Evolutionary conservation across 805 yeast species (phyloP), one percentile per base, ranked within the genome.

Genomic region (Maudiozyma serrabonitensis): DNA sequence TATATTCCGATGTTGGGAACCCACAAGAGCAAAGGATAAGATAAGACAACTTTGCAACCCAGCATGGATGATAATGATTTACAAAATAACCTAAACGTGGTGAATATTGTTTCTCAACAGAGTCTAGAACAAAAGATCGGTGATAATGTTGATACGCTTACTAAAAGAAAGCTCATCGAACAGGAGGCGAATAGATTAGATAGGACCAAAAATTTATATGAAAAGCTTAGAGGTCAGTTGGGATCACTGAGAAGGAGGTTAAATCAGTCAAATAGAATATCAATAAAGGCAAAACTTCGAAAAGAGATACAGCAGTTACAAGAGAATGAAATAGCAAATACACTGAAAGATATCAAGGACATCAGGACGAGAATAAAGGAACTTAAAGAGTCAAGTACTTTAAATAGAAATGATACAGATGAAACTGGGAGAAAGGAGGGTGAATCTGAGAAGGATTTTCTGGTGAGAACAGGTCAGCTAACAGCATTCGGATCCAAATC

Each of bases 401-500:
- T 28, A 6, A 50, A 58, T 16, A 48, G 57, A 37, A 49, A 53
- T 9, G 43, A 46, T 7, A 39, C 47, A 5, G 58, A 51, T 11
- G 61, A 56, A 4, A 54, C 57, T n/a, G 76, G 69, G 3, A 71
- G 74, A 54, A 70, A 76, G 6, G 80, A 84, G 0, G 85, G 78
- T n/a, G 98, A 93, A 60, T 68, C 88, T 0, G 85, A 84, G 59
- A 79, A 79, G 50, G 97, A 90, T 46, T 90, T 67, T 60, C 71
- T 93, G 52, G 78, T 93, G 0, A 74, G 99, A 54, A 90, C 91
- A 0, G 99, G 99, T 28, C 82, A 88, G 63, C 79, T 89, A 49
- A 93, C 99, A 0, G 98, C 98, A 0, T 93, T 93, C 71, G 95
- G 96, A 11, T 78, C 79, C 31, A 68, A 78, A 19, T 72, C 74